Base-by-base conservation (phyloP, 768 basidiomycete genomes). In the Wakefieldia striispora region DNA sequence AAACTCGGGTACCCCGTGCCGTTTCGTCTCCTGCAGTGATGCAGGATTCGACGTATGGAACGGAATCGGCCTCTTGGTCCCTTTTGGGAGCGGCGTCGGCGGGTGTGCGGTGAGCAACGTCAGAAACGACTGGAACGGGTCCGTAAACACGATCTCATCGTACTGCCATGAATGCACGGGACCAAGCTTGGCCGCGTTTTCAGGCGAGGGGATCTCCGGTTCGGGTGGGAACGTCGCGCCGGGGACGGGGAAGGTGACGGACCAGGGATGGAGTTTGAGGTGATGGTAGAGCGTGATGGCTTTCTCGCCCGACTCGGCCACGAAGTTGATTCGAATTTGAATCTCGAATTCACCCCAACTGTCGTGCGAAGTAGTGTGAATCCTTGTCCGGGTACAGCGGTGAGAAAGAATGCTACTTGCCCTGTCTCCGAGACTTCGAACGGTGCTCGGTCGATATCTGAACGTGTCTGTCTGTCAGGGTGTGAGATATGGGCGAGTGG, bases 291-390 rank as follows among this genome's bases (percentile, higher is more conserved):
- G 73, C 4, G 80, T 79, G 55, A 97, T 74, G 16, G 91, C 81
- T 64, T 98, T 98, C 67, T 98, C 97, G 42, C 84, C 87, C 4
- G 93, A 83, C 69, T 99, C 97, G 45, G 80, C 69, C 27, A 93
- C 76, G 71, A 98, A 97, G 42, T 85, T 87, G 46, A 99, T 85
- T 44, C 89, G 82, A 55, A 99, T 95, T 61, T 87, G 83, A 55
- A 98, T 88, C 62, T 97, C 93, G 71, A 99, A 99, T 73, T 99
- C 97, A 57, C 97, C 97, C 97, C 97, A 99, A 41, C 89, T 91
- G 41, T 29, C 40, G 6, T 14, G 4, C 20, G 3, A 3, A 5
- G 19, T 10, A 35, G 24, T 13, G 7, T 27, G 4, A 16, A 27
- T 33, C 33, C 29, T 20, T 3, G 12, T 29, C 27, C 10, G 10